These are phyloP conservation scores for Pinus albicaulis DNA, from an alignment of 75 land plant genomes.

Conservation along the genomic window DNA sequence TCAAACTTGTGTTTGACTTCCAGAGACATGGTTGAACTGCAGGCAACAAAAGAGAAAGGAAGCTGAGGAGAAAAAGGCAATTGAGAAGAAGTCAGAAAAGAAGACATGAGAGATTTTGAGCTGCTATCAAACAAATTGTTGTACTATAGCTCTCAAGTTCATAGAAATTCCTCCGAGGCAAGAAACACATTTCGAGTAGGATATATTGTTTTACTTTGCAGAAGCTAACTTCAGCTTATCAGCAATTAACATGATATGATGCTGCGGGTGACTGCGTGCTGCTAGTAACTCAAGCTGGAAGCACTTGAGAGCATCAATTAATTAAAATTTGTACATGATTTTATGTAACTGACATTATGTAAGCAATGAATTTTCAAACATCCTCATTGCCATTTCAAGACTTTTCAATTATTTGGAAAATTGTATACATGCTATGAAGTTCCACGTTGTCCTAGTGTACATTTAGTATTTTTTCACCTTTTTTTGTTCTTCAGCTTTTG, in stretches of 20 bases:
- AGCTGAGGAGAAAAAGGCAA: slow-evolving; percentile 63
- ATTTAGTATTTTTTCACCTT: no score
- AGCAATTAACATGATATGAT: not conserved
- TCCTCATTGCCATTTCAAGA: no score
- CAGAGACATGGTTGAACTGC: slow-evolving; percentile 6
- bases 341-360: no score
- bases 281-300: not conserved
- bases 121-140: not conserved
- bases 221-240: no score
- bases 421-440: no score
- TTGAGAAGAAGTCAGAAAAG: slow-evolving; percentile 42
- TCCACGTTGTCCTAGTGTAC: no score
- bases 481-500: no score
- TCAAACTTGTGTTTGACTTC: no score
- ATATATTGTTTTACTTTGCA: no score
- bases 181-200: not conserved
- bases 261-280: not conserved
- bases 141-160: slow-evolving; percentile 1
- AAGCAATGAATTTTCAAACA: no score
- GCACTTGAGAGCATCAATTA: not conserved
- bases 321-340: not conserved
- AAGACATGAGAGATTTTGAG: slow-evolving; percentile 14
- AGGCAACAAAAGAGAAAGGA: slow-evolving; percentile 69
- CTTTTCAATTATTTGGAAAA: no score
- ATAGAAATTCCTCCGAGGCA: not conserved